These are phyloP conservation scores for Cytospora piceicola DNA, from an alignment of 2,329 filamentous ascomycete genomes.

Conservation along the genomic window DNA sequence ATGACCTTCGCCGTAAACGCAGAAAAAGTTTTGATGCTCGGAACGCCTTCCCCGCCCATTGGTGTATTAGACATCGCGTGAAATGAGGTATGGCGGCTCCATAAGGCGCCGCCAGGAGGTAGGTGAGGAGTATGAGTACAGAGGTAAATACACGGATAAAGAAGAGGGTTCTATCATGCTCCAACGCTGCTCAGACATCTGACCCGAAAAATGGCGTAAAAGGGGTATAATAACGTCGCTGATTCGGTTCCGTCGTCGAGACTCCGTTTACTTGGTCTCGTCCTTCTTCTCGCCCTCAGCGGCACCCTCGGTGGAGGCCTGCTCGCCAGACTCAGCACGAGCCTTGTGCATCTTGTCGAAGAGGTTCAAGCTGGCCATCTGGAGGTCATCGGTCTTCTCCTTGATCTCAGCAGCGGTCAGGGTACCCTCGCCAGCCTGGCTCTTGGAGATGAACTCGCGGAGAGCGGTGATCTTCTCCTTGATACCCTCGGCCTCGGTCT, in stretches of 20 bases:
- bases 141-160: slow-evolving; percentile 44
- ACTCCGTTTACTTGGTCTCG: slow-evolving; percentile 64
- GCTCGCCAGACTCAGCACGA: slow-evolving; percentile 67
- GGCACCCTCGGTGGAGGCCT: slow-evolving; percentile 54
- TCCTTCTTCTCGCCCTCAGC: slow-evolving; percentile 78
- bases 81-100: slow-evolving; percentile 34
- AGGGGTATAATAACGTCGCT: slow-evolving; percentile 35
- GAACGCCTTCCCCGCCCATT: slow-evolving; percentile 54
- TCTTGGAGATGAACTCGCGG: slow-evolving; percentile 90
- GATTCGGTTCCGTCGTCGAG: slow-evolving; percentile 14
- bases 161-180: slow-evolving; percentile 40
- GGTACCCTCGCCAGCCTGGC: slow-evolving; percentile 86
- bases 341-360: slow-evolving; percentile 99
- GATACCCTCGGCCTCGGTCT: slow-evolving; percentile 90
- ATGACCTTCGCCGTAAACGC: slow-evolving; percentile 41
- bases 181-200: slow-evolving; percentile 38
- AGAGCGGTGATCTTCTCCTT: slow-evolving; percentile 88
- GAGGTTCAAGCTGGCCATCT: slow-evolving; percentile 91
- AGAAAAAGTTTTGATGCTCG: slow-evolving; percentile 53
- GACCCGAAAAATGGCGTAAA: slow-evolving; percentile 34
- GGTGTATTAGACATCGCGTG: slow-evolving; percentile 50
- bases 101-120: slow-evolving; percentile 41
- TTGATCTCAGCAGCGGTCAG: slow-evolving; percentile 92
- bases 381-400: slow-evolving; percentile 97
- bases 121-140: slow-evolving; percentile 55